phyloP scores from a whole-genome alignment of 78 protist genomes.

The Emiliania huxleyi region DNA sequence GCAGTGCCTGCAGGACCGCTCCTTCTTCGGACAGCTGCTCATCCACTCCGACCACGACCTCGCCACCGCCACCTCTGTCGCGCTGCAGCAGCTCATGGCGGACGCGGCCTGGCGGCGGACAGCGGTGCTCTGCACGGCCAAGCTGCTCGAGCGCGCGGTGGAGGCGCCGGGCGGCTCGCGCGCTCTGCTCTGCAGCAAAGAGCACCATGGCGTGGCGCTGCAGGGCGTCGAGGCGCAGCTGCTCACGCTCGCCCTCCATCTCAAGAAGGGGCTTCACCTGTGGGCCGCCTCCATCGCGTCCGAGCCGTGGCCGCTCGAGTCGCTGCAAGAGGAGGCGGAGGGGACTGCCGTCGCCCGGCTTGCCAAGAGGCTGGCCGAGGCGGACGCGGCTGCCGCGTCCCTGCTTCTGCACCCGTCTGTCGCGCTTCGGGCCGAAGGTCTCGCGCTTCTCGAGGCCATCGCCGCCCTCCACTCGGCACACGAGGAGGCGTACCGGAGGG shows the following conservation, averaged over 20 bases:
- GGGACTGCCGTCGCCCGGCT: not conserved
- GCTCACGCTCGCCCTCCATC: not conserved
- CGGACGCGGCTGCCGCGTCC: not conserved
- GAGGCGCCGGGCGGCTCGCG: not conserved
- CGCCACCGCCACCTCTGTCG: not conserved
- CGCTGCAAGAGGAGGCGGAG: not conserved
- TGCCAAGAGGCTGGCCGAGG: not conserved
- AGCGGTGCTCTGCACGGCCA: not conserved
- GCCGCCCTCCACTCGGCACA: not conserved
- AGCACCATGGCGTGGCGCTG: not conserved
- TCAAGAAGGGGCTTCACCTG: not conserved
- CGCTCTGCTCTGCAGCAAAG: not conserved
- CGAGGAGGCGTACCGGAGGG: not conserved
- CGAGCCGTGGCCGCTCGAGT: not conserved
- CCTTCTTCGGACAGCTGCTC: not conserved
- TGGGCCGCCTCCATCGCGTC: not conserved
- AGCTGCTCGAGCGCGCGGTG: not conserved
- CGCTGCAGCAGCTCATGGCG: not conserved
- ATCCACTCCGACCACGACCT: not conserved
- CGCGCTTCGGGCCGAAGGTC: not conserved
- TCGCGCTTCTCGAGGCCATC: not conserved
- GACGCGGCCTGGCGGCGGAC: not conserved
- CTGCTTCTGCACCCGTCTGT: not conserved
- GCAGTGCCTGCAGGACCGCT: not conserved
- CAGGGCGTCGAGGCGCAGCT: not conserved